Evolutionary conservation across 2,329 filamentous ascomycete genomes (phyloP).

Genomic region (Shiraia bambusicola): DNA sequence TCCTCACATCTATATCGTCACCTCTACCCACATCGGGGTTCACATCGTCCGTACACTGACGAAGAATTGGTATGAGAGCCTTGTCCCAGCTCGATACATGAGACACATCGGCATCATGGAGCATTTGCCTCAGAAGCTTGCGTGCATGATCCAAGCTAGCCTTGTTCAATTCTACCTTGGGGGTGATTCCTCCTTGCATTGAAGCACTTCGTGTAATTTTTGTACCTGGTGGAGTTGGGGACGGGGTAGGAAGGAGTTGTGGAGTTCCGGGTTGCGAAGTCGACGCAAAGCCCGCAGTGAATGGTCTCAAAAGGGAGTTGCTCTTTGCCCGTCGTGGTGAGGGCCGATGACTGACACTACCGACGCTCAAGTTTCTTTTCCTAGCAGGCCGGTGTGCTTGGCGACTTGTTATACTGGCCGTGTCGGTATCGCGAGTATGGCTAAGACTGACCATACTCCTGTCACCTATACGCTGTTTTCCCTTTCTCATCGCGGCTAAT

Average conservation of each 20-base stretch:
- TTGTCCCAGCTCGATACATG: slow-evolving; percentile 82
- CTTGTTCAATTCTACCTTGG: slow-evolving; percentile 80
- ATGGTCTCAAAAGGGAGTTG: slow-evolving; percentile 55
- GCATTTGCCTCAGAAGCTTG: slow-evolving; percentile 77
- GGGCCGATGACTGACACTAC: slow-evolving; percentile 70
- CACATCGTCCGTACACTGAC: slow-evolving; percentile 91
- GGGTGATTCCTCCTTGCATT: slow-evolving; percentile 71
- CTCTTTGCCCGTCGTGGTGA: slow-evolving; percentile 68
- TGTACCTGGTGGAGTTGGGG: slow-evolving; percentile 33
- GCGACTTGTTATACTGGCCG: slow-evolving; percentile 64
- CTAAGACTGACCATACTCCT: slow-evolving; percentile 65
- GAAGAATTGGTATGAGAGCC: slow-evolving; percentile 82
- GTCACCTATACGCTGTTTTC: slow-evolving; percentile 70
- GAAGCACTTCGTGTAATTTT: slow-evolving; percentile 72
- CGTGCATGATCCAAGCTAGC: slow-evolving; percentile 87
- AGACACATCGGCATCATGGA: slow-evolving; percentile 73
- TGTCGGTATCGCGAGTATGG: slow-evolving; percentile 64
- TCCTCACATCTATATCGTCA: slow-evolving; percentile 94
- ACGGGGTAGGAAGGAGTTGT: slow-evolving; percentile 26
- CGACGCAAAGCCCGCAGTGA: slow-evolving; percentile 45
- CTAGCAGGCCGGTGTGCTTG: slow-evolving; percentile 65
- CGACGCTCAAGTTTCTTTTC: slow-evolving; percentile 80
- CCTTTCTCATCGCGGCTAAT: slow-evolving; percentile 71
- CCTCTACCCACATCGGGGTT: slow-evolving; percentile 86
- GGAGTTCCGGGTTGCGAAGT: slow-evolving; percentile 25